phyloP scores from a whole-genome alignment of 768 basidiomycete genomes.

The Termitomyces sp. region DNA sequence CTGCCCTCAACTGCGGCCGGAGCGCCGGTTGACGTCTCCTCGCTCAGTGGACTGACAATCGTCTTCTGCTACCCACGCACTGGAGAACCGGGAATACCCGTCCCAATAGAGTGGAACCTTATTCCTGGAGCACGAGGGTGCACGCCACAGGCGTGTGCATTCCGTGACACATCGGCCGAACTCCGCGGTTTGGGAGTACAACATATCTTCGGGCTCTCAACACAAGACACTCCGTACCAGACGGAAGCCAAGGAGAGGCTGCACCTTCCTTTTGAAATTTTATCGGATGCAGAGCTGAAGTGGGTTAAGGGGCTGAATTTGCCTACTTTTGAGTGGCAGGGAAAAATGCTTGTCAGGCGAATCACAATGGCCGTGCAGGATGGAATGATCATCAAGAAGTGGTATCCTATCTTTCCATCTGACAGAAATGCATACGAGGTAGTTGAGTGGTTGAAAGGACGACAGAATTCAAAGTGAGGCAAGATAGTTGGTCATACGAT shows the following conservation, averaged over 20 bases:
- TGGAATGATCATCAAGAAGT: slow-evolving; percentile 17
- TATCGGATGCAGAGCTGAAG: slow-evolving; percentile 18
- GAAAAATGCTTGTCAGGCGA: slow-evolving; percentile 16
- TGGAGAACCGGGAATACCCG: slow-evolving; percentile 15
- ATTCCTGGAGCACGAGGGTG: slow-evolving; percentile 24
- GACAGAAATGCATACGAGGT: slow-evolving; percentile 18
- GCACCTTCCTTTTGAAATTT: slow-evolving; percentile 19
- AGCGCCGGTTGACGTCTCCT: slow-evolving; percentile 15
- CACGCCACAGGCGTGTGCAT: slow-evolving; percentile 22
- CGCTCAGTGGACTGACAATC: slow-evolving; percentile 17
- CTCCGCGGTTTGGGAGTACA: slow-evolving; percentile 17
- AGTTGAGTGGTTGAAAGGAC: slow-evolving; percentile 18
- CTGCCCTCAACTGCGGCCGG: slow-evolving; percentile 17
- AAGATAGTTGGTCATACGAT: neutral
- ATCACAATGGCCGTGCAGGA: slow-evolving; percentile 16
- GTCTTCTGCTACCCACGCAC: slow-evolving; percentile 23
- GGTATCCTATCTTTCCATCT: slow-evolving; percentile 21
- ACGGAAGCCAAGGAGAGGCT: slow-evolving; percentile 20
- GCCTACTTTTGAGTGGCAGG: slow-evolving; percentile 21
- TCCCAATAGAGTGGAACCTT: slow-evolving; percentile 19
- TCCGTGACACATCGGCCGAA: slow-evolving; percentile 19
- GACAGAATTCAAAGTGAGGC: neutral
- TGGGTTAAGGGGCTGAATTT: slow-evolving; percentile 16
- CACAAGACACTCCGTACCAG: slow-evolving; percentile 21
- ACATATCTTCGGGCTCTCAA: slow-evolving; percentile 21